Percentiles rank a stretch among this genome's conserved stretches.
Conservation (phyloP, 768 basidiomycete species). For the Pisolithus sp. region DNA sequence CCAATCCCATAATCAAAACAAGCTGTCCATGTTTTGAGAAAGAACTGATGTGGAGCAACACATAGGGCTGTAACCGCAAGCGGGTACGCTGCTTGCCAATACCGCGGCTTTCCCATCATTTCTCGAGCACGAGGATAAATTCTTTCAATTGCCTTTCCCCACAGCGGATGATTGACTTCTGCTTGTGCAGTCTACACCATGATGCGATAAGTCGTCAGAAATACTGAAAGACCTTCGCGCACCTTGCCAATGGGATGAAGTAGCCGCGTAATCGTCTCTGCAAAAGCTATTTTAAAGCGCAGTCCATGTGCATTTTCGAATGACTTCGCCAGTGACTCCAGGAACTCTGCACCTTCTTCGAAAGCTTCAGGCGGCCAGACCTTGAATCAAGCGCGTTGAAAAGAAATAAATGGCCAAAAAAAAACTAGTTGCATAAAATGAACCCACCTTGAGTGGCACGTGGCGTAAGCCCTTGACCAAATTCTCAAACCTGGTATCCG, state of each 20-base stretch:
- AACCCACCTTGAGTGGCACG: slow-evolving; percentile 70
- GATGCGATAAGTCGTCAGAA: neutral
- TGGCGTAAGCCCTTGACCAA: slow-evolving; percentile 75
- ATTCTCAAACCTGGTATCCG: slow-evolving; percentile 78
- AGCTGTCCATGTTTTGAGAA: slow-evolving; percentile 72
- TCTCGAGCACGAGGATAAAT: slow-evolving; percentile 79
- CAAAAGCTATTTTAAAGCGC: slow-evolving; percentile 77
- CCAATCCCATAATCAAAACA: slow-evolving; percentile 67
- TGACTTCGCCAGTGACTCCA: slow-evolving; percentile 75
- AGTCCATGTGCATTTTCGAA: slow-evolving; percentile 82
- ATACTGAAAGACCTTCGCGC: slow-evolving; percentile 2
- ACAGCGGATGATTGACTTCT: slow-evolving; percentile 91
- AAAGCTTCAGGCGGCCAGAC: slow-evolving; percentile 93
- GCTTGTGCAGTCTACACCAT: slow-evolving; percentile 75
- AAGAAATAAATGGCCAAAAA: neutral
- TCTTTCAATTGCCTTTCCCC: slow-evolving; percentile 85
- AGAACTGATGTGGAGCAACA: slow-evolving; percentile 80
- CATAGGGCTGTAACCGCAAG: slow-evolving; percentile 78
- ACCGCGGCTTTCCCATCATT: slow-evolving; percentile 83
- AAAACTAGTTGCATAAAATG: neutral
- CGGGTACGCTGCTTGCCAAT: slow-evolving; percentile 85
- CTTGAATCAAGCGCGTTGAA: slow-evolving; percentile 29
- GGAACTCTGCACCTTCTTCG: slow-evolving; percentile 88
- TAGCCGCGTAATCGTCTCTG: slow-evolving; percentile 69
- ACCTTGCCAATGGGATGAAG: slow-evolving; percentile 90